phyloP scores from a whole-genome alignment of 2,329 filamentous ascomycete species.

The Sporothrix globosa region DNA sequence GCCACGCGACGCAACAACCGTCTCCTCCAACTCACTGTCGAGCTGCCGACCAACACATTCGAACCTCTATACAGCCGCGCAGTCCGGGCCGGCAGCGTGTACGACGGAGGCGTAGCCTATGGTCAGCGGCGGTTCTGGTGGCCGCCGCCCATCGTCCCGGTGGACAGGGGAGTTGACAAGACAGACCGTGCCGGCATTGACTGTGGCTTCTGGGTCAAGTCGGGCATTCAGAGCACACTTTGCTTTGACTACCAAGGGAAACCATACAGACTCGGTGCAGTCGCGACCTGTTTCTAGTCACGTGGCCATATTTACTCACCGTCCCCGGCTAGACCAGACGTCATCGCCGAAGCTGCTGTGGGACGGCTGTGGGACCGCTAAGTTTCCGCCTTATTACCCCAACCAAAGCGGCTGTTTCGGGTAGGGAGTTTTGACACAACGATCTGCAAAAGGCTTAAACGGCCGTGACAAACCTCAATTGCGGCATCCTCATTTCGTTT shows the following conservation, averaged over 20 bases:
- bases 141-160: not conserved
- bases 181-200: not conserved
- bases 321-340: conserved; percentile 3
- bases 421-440: not conserved
- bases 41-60: conserved; percentile 18
- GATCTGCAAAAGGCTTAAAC: conserved; percentile 12
- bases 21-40: not conserved
- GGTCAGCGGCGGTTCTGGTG: conserved; percentile 1
- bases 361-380: not conserved
- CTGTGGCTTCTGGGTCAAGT: conserved; percentile 14
- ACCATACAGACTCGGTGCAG: not conserved
- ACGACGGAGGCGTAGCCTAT: not conserved
- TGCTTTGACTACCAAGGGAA: not conserved
- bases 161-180: not conserved
- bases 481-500: not conserved
- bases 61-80: not conserved
- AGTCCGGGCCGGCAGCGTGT: not conserved
- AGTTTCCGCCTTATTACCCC: not conserved
- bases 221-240: not conserved
- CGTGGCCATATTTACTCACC: not conserved
- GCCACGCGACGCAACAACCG: not conserved
- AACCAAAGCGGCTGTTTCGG: not conserved
- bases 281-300: not conserved
- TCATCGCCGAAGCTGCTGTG: not conserved
- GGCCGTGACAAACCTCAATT: not conserved